These are phyloP conservation scores for Lolium perenne DNA, from an alignment of 176 grass and related monocot genomes.

Conservation along the genomic window DNA sequence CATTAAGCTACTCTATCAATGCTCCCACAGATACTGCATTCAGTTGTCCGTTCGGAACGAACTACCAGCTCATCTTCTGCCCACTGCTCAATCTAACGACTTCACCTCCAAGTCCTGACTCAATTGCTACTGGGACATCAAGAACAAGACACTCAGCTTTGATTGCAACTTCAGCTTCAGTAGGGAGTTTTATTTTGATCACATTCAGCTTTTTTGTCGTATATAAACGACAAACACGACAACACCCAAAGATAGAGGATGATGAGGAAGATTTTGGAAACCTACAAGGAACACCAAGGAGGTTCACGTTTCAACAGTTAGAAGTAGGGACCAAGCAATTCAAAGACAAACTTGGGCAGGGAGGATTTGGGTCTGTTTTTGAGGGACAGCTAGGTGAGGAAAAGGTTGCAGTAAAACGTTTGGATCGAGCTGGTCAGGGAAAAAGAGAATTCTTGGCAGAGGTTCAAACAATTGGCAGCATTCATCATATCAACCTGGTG, in stretches of 20 bases:
- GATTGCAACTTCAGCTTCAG: neutral
- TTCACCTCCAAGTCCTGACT: neutral
- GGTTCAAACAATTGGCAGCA: conserved; percentile 50
- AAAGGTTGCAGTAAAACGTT: conserved; percentile 25
- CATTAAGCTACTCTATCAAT: conserved; percentile 31
- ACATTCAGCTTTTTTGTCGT: neutral
- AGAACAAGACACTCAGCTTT: too few relatives aligned
- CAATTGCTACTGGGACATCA: neutral
- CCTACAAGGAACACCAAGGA: conserved; percentile 24
- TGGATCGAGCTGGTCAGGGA: conserved; percentile 32
- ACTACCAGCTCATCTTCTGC: conserved; percentile 51
- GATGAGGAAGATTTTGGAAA: neutral
- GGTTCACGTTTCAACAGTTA: conserved; percentile 20
- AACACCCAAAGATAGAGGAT: neutral
- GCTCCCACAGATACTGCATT: neutral
- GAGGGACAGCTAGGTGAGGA: neutral
- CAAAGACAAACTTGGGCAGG: conserved; percentile 27
- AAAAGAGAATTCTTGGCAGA: conserved; percentile 55
- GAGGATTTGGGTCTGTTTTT: conserved; percentile 41
- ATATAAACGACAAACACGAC: neutral
- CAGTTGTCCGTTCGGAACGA: conserved; percentile 24
- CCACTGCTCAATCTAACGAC: neutral
- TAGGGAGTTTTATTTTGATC: neutral
- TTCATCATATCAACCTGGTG: conserved; percentile 21
- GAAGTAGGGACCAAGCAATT: neutral